Evolutionary conservation across 2,329 filamentous ascomycete genomes (phyloP), one percentile per base, ranked within the genome.

Genomic region (Fusarium palustre): DNA sequence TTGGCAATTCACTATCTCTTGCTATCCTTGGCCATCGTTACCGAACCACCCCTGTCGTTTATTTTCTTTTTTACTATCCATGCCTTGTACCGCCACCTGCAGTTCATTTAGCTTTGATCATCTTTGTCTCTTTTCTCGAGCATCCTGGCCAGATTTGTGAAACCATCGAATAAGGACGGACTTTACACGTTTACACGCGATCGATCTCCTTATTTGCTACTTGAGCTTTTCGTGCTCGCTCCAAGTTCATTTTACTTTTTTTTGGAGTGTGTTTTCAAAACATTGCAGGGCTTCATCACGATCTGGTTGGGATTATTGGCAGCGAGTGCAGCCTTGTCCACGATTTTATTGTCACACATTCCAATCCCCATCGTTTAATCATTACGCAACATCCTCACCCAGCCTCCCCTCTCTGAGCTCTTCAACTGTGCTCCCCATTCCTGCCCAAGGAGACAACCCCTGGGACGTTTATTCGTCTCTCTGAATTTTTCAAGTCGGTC

Each of bases 301-400:
- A 47, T 36, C 33, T 31, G 22, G 59, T 39, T 45, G 25, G 55
- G 36, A 39, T 63, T 41, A 52, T 52, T 57, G 38, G 45, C 49
- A 66, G 64, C 62, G 46, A 66, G 64, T 42, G 45, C 64, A 66
- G 64, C 64, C 56, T 56, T 67, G 50, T 58, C 59, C 48, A 55
- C 55, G 38, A 49, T 64, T 62, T 52, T 7, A 16, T 20, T 53
- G 66, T 56, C 47, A 42, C 60, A 55, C 59, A 68, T 70, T 70
- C 67, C 68, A 65, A 63, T 64, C 58, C 48, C 65, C 69, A 65
- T 61, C 64, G 58, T 69, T 68, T 45, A 56, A 66, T 67, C 47
- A 64, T 69, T 70, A 48, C 61, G 25, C 66, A 60, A 61, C 39
- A 64, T 55, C 67, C 54, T 47, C 52, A 46, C 48, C 64, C 55